A percentile compares a stretch with the other conserved stretches of the same genome.
Conservation (phyloP, 495 filamentous ascomycete genomes). For the Aspergillus saccharolyticus region DNA sequence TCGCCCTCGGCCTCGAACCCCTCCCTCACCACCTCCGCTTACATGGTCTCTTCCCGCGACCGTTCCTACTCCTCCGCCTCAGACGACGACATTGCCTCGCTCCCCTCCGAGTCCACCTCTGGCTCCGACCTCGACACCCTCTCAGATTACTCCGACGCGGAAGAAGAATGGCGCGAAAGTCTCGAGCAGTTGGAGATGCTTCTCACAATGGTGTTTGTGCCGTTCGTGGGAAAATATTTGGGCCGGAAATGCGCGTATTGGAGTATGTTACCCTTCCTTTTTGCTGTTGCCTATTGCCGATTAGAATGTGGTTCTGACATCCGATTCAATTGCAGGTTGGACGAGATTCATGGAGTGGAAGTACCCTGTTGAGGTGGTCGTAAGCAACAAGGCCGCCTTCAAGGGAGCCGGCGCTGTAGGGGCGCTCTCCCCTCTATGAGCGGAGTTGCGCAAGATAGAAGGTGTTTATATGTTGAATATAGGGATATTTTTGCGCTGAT, state of each 20-base stretch:
- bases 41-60: slow-evolving; percentile 37
- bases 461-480: no score
- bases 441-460: neutral
- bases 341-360: slow-evolving; percentile 73
- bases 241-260: slow-evolving; percentile 93
- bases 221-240: slow-evolving; percentile 88
- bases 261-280: slow-evolving; percentile 52
- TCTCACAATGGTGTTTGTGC: slow-evolving; percentile 87
- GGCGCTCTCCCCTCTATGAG: slow-evolving; percentile 65
- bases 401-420: slow-evolving; percentile 62
- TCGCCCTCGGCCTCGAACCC: slow-evolving; percentile 33
- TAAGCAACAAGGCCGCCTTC: slow-evolving; percentile 54
- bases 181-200: slow-evolving; percentile 90
- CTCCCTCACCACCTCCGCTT: slow-evolving; percentile 41
- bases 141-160: slow-evolving; percentile 67
- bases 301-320: slow-evolving; percentile 3
- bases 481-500: no score
- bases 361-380: slow-evolving; percentile 61
- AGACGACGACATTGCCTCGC: slow-evolving; percentile 70
- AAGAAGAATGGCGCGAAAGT: slow-evolving; percentile 88
- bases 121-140: slow-evolving; percentile 54
- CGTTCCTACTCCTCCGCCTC: slow-evolving; percentile 39
- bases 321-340: slow-evolving; percentile 49
- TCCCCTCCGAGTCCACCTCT: slow-evolving; percentile 66
- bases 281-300: no score